Base-by-base conservation (phyloP, 768 basidiomycete genomes). In the Rhodotorula taiwanensis region DNA sequence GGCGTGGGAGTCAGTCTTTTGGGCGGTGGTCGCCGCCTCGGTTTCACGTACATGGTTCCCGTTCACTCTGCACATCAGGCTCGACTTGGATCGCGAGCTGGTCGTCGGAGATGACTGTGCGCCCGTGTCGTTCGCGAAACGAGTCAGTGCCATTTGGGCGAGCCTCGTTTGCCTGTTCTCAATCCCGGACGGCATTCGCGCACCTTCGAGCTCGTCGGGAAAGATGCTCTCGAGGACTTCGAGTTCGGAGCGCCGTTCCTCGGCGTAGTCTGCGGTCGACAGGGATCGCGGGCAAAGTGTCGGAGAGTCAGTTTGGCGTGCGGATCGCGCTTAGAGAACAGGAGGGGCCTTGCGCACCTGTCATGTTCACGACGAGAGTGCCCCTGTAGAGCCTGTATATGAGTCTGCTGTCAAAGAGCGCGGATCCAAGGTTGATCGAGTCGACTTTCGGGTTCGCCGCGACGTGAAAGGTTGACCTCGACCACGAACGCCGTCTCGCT, bases 141-240 rank as follows among this genome's bases (percentile, higher is more conserved):
- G 50, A 43, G 25, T 73, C 10, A 33, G n/a, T 50, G 21, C n/a
- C n/a, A n/a, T n/a, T n/a, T n/a, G n/a, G 10, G 23, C 13, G 27
- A 72, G 70, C 72, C 70, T 68, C 9, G 36, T 39, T 39, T 39
- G 36, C 16, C 10, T 16, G 36, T 39, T 16, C 36, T 39, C 36
- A n/a, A n/a, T n/a, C n/a, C n/a, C n/a, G n/a, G n/a, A n/a, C n/a
- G n/a, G n/a, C n/a, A n/a, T n/a, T n/a, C 36, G 87, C 91, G 74
- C 79, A 95, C 93, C 87, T 73, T 86, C 82, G 61, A 95, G 79
- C 76, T 98, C 94, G 69, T 89, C 86, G 8, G 94, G 90, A 76
- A 94, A 98, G 75, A 98, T 98, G 5, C 90, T 86, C 78, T 94
- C 91, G 70, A 97, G 82, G 31, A 95, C 91, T 87, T 94, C 62